Conservation (phyloP, 805 yeast species). For the Cyberlindnera japonica region DNA sequence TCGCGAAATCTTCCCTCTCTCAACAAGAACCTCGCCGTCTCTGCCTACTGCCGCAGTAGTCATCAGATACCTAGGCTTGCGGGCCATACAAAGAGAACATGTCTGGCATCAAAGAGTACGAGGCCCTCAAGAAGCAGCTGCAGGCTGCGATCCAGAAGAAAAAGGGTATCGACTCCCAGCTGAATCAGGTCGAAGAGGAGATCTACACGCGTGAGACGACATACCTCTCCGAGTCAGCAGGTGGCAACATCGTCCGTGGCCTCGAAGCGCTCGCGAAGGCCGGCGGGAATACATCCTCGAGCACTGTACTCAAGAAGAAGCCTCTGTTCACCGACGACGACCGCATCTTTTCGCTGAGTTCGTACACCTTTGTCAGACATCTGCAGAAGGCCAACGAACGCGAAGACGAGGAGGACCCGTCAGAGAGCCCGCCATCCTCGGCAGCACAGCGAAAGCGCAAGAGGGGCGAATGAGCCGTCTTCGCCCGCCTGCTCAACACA, state of each 20-base stretch:
- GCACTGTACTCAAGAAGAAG: slow-evolving; percentile 31
- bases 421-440: slow-evolving; percentile 21
- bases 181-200: slow-evolving; percentile 65
- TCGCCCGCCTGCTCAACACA: too few relatives aligned
- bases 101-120: slow-evolving; percentile 47
- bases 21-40: too few relatives aligned
- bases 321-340: slow-evolving; percentile 66
- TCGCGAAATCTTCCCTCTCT: too few relatives aligned
- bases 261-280: slow-evolving; percentile 72
- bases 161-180: slow-evolving; percentile 59
- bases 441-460: slow-evolving; percentile 12
- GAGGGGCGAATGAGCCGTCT: slow-evolving; percentile 14
- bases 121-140: slow-evolving; percentile 60
- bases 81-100: slow-evolving; percentile 1
- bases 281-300: slow-evolving; percentile 22
- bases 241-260: slow-evolving; percentile 86
- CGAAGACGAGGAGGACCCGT: slow-evolving; percentile 28
- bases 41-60: too few relatives aligned
- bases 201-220: slow-evolving; percentile 75
- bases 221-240: slow-evolving; percentile 65
- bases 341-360: slow-evolving; percentile 73
- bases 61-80: too few relatives aligned
- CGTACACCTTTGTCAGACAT: slow-evolving; percentile 64
- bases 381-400: slow-evolving; percentile 45
- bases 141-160: slow-evolving; percentile 60